Evolutionary conservation across 345 rosid genomes (phyloP).

Genomic region (Populus alba): DNA sequence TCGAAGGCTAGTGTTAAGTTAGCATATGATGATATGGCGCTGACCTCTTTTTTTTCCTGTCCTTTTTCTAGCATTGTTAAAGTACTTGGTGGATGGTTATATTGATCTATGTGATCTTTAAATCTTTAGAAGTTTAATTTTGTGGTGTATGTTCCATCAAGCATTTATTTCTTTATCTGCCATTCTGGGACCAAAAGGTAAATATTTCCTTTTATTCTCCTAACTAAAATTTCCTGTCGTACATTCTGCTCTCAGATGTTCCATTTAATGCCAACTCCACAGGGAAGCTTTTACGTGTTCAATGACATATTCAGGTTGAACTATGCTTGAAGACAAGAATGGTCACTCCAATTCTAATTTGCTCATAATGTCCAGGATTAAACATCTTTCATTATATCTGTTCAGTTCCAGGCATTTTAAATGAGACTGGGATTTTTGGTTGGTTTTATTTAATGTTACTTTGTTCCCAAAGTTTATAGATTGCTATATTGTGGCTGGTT

Average conservation of each 20-base stretch:
- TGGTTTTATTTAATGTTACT: slow-evolving; percentile 27
- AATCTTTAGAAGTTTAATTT: background rate
- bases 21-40: background rate
- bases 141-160: background rate
- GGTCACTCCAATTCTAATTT: background rate
- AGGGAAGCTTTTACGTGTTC: slow-evolving; percentile 85
- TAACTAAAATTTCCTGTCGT: slow-evolving; percentile 9
- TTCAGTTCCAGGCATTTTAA: slow-evolving; percentile 24
- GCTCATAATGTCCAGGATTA: slow-evolving; percentile 7
- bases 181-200: background rate
- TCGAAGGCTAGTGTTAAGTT: background rate
- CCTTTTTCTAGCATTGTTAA: background rate
- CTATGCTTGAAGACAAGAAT: slow-evolving; percentile 58
- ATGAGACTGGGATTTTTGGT: slow-evolving; percentile 15
- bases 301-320: slow-evolving; percentile 97
- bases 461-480: slow-evolving; percentile 16
- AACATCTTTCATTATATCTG: slow-evolving; percentile 10
- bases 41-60: background rate
- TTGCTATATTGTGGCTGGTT: slow-evolving; percentile 22
- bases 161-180: background rate
- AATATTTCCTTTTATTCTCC: background rate
- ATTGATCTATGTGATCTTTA: background rate
- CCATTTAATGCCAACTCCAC: slow-evolving; percentile 96
- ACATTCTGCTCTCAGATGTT: slow-evolving; percentile 63
- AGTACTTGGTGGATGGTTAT: background rate